These are phyloP conservation scores for Carex kokanica DNA, from an alignment of 176 grass and related monocot species.

Conservation along the genomic window DNA sequence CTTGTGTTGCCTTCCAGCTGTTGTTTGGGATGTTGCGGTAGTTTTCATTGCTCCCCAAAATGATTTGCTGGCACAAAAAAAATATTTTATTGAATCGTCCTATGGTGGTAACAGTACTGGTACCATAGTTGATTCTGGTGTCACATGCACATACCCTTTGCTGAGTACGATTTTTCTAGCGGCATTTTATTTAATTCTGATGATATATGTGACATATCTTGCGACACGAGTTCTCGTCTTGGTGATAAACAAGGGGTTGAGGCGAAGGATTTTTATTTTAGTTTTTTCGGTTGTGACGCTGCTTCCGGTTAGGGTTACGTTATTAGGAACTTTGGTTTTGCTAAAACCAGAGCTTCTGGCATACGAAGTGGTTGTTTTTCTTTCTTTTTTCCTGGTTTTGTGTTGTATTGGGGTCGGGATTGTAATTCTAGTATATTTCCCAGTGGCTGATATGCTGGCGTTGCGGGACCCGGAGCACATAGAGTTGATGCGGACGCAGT, in stretches of 20 bases:
- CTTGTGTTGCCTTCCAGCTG: constrained; percentile 57
- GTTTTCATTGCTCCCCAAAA: constrained; percentile 53
- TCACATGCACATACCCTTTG: constrained; percentile 74
- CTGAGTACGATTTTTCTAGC: constrained; percentile 82
- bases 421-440: constrained; percentile 84
- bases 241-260: constrained; percentile 88
- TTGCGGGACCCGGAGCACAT: constrained; percentile 48
- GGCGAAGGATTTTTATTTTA: constrained; percentile 76
- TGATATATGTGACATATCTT: constrained; percentile 62
- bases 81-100: constrained; percentile 13
- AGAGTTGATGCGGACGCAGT: constrained; percentile 44
- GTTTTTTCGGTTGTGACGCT: constrained; percentile 48
- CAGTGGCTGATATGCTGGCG: constrained; percentile 63
- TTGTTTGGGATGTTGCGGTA: constrained; percentile 52
- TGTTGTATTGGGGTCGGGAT: constrained; percentile 60
- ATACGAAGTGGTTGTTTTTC: constrained; percentile 69
- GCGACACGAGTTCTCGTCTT: constrained; percentile 56
- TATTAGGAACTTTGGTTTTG: constrained; percentile 74
- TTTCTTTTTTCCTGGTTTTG: constrained; percentile 78
- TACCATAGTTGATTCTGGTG: constrained; percentile 25
- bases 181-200: constrained; percentile 61
- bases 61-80: constrained; percentile 40
- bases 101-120: constrained; percentile 41
- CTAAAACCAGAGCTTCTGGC: constrained; percentile 45
- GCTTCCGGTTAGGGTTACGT: constrained; percentile 51